Percentiles rank a stretch among this genome's conserved stretches.
These are phyloP conservation scores for Mycosphaerelloides madeirae DNA, from an alignment of 2,329 filamentous ascomycete species.

Conservation along the genomic window DNA sequence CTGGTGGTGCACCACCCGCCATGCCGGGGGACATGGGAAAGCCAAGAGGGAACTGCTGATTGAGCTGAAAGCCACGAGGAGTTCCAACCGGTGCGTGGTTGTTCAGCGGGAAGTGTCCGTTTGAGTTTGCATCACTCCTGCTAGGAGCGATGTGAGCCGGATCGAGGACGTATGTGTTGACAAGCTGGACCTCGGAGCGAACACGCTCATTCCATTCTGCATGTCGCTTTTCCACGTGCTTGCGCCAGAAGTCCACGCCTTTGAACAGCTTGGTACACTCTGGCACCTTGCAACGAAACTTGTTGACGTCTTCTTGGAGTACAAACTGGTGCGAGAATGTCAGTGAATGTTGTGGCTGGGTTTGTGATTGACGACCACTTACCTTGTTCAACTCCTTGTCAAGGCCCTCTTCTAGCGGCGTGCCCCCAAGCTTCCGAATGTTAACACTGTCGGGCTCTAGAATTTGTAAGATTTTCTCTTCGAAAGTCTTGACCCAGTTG, in stretches of 20 bases:
- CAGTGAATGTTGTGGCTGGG: not conserved
- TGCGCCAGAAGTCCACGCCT: slow-evolving; percentile 93
- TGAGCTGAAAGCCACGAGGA: slow-evolving; percentile 85
- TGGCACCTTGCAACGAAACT: slow-evolving; percentile 93
- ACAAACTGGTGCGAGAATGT: slow-evolving; percentile 51
- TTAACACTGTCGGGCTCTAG: slow-evolving; percentile 85
- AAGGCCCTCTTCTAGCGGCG: slow-evolving; percentile 76
- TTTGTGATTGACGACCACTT: slow-evolving; percentile 3
- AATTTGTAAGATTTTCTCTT: slow-evolving; percentile 91
- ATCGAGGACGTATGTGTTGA: slow-evolving; percentile 92
- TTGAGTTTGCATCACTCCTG: slow-evolving; percentile 87
- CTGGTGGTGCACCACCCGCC: slow-evolving; percentile 29
- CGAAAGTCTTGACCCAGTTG: slow-evolving; percentile 98
- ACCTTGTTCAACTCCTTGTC: slow-evolving; percentile 75
- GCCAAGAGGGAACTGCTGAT: slow-evolving; percentile 49
- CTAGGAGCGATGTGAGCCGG: slow-evolving; percentile 92
- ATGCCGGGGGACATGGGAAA: slow-evolving; percentile 45
- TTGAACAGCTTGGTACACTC: slow-evolving; percentile 97
- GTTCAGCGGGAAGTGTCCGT: slow-evolving; percentile 84
- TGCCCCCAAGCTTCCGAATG: slow-evolving; percentile 84
- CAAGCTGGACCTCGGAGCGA: slow-evolving; percentile 79
- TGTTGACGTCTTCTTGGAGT: slow-evolving; percentile 96
- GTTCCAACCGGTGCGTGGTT: slow-evolving; percentile 72
- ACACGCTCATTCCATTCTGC: slow-evolving; percentile 77
- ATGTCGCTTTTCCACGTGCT: slow-evolving; percentile 96